Percentiles rank a stretch among this genome's conserved stretches.
phyloP scores from a whole-genome alignment of 2,329 filamentous ascomycete genomes.

The Diatrype stigma region DNA sequence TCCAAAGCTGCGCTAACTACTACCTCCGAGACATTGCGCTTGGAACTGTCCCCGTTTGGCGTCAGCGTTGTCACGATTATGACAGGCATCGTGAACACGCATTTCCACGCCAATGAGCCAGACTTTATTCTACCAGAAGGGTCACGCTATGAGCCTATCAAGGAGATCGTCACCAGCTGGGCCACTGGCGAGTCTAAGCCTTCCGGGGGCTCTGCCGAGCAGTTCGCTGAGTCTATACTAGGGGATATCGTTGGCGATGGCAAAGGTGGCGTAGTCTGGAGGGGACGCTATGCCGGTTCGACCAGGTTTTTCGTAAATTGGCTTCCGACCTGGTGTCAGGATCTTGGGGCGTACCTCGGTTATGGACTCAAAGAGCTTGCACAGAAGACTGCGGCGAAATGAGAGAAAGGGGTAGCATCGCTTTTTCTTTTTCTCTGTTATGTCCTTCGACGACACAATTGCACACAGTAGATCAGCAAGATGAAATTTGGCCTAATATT shows the following conservation, averaged over 20 bases:
- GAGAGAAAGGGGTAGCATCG: no score
- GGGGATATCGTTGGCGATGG: constrained; percentile 10
- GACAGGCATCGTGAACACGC: constrained; percentile 4
- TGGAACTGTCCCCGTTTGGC: constrained; percentile 25
- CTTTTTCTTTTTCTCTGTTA: no score
- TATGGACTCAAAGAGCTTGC: neutral
- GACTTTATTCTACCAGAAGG: constrained; percentile 4
- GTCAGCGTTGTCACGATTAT: constrained; percentile 18
- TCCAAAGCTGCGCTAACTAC: constrained; percentile 14
- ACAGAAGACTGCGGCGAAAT: no score
- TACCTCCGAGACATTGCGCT: constrained; percentile 20
- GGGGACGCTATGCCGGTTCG: constrained; percentile 10
- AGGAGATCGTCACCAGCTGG: constrained; percentile 12
- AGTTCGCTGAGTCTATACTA: constrained; percentile 10
- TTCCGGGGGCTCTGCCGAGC: constrained; percentile 5
- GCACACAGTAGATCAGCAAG: no score
- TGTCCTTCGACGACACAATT: no score
- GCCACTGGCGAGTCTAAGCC: constrained; percentile 15
- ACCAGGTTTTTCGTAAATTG: neutral
- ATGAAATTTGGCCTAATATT: no score
- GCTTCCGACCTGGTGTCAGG: neutral
- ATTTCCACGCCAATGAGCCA: constrained; percentile 7
- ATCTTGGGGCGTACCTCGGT: neutral
- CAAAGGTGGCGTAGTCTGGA: constrained; percentile 10
- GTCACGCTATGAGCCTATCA: constrained; percentile 12